Base-by-base conservation (phyloP, 176 grass and related monocot genomes). In the Phyllostachys edulis region DNA sequence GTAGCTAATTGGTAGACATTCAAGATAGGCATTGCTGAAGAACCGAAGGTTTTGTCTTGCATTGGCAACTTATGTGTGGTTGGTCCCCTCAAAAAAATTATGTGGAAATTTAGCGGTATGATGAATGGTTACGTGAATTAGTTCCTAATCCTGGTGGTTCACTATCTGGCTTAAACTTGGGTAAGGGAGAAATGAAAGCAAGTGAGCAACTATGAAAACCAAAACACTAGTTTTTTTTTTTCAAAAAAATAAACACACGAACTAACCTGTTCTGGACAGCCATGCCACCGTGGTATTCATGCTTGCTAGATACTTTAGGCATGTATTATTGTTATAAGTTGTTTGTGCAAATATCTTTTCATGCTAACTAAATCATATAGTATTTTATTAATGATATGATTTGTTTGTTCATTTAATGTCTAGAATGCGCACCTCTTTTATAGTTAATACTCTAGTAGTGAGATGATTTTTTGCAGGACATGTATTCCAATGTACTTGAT, bases 401-500 rank as follows among this genome's bases (percentile, higher is more conserved):
- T 16, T 10, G 8, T 78, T 79, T 72, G 21, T 59, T 66, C 9
- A 38, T 34, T 27, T 57, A 66, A 0, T 54, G 17, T 38, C 47
- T 16, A 85, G 64, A 70, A 4, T 78, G 15, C 2, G 50, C 34
- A 59, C 11, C 37, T 2, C 20, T 64, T 67, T 20, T 44, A 57
- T 36, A 24, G 27, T 77, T 63, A 15, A 20, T 65, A 29, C 29
- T 82, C 42, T 44, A 60, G 29, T 81, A 55, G 1, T 20, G 46
- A 83, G 15, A 56, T 72, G 14, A 78, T 3, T 7, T 15, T 84
- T 86, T 75, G 46, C 82, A 98, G 95, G 87, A 86, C 56, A 60
- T 85, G 47, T 77, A 82, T n/a, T 71, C 66, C 21, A 64, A 88
- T 84, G 73, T 95, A 67, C 72, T 91, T 60, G 69, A 83, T 74